phyloP scores from a whole-genome alignment of 345 rosid species.

The Eucalyptus lansdowneana region DNA sequence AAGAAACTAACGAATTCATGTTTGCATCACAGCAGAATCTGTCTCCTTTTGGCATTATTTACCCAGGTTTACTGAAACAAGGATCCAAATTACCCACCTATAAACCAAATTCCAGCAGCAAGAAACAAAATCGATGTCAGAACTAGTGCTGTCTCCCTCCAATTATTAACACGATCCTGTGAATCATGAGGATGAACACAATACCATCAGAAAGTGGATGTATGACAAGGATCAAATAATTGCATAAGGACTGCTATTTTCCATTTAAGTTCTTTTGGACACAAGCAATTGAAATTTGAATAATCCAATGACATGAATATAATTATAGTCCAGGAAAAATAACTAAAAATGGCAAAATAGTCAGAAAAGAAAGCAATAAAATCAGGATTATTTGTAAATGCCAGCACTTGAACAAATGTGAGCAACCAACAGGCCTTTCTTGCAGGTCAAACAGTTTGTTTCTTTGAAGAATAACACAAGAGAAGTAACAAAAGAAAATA shows the following conservation, averaged over 20 bases:
- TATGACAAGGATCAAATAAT: not conserved
- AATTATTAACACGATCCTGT: constrained; percentile 57
- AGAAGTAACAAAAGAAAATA: not conserved
- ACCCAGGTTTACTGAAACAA: not conserved
- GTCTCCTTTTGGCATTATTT: not conserved
- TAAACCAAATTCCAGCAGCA: constrained; percentile 73
- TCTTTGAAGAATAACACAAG: not conserved
- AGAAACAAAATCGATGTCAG: constrained; percentile 68
- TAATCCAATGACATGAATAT: not conserved
- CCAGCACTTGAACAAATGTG: not conserved
- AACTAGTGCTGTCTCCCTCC: constrained; percentile 80
- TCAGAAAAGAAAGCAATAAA: not conserved
- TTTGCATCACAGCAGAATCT: not conserved
- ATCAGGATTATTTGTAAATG: not conserved
- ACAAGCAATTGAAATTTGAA: not conserved
- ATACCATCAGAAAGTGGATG: not conserved
- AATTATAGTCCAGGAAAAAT: not conserved
- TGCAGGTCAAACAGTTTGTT: not conserved
- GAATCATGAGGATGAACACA: not conserved
- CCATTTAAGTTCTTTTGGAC: not conserved
- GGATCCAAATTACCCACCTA: constrained; percentile 25
- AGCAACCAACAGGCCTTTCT: not conserved
- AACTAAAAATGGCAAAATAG: not conserved
- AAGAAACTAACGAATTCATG: not conserved
- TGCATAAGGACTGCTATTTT: not conserved